phyloP scores from a whole-genome alignment of 225 moss, liverwort and hornwort species.

The Neckera pumila region DNA sequence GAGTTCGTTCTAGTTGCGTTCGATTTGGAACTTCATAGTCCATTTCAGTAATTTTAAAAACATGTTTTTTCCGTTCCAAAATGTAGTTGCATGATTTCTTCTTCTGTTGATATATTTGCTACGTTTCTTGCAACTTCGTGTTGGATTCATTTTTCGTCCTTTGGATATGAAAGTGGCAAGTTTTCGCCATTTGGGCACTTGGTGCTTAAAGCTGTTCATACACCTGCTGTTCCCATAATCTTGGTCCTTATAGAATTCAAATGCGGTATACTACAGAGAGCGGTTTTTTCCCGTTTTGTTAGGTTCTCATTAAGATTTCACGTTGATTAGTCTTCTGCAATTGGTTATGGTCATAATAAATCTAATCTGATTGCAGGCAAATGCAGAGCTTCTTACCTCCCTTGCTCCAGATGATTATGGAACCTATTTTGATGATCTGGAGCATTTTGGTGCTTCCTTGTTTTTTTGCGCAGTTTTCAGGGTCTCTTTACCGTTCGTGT shows the following conservation, averaged over 20 bases:
- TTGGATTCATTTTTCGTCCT: background rate
- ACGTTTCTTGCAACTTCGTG: background rate
- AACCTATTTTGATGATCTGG: too few species aligned
- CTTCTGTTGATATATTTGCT: background rate
- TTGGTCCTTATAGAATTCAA: background rate
- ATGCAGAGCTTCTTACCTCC: background rate
- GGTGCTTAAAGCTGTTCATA: background rate
- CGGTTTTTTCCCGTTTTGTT: too few species aligned
- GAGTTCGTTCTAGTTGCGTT: background rate
- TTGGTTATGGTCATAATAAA: background rate
- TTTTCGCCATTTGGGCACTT: background rate
- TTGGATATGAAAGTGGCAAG: too few species aligned
- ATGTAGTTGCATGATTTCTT: background rate
- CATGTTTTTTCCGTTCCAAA: background rate
- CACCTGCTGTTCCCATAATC: background rate
- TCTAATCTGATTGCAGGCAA: background rate
- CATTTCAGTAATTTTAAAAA: too few species aligned
- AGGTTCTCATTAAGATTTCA: too few species aligned
- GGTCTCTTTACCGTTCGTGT: background rate
- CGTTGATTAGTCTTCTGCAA: background rate
- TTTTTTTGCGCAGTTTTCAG: background rate
- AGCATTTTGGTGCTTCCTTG: background rate
- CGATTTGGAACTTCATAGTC: background rate
- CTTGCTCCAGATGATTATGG: too few species aligned
- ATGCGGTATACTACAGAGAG: background rate